Conservation (phyloP, 306 rosid genomes). For the Cucurbita argyrosperma region DNA sequence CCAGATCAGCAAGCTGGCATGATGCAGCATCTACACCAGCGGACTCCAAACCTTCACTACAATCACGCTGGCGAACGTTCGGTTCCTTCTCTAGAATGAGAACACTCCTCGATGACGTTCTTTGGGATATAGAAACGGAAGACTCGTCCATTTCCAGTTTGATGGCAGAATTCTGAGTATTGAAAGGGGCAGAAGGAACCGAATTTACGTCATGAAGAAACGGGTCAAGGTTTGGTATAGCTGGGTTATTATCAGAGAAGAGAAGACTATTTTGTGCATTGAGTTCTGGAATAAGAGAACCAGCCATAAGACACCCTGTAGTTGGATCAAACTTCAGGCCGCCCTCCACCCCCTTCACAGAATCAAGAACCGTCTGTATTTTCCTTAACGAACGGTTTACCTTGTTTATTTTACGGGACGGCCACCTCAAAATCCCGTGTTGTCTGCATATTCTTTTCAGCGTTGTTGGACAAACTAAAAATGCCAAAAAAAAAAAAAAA, state of each 20-base stretch:
- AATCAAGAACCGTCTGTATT: constrained; percentile 63
- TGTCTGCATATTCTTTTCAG: constrained; percentile 93
- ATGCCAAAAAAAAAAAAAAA: constrained; percentile 1
- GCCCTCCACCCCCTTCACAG: constrained; percentile 67
- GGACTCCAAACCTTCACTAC: constrained; percentile 26
- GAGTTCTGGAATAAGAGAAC: constrained; percentile 38
- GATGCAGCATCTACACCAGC: constrained; percentile 21
- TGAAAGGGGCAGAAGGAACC: constrained; percentile 11
- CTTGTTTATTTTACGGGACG: constrained; percentile 82
- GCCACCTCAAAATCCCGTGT: constrained; percentile 86
- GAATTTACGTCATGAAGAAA: constrained; percentile 15
- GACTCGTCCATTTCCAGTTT: constrained; percentile 38
- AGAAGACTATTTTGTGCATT: constrained; percentile 16
- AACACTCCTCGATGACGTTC: constrained; percentile 4
- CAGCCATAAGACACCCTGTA: constrained; percentile 39
- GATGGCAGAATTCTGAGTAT: constrained; percentile 14
- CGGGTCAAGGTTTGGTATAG: constrained; percentile 14
- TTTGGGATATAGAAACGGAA: constrained; percentile 10
- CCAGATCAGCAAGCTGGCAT: constrained; percentile 11
- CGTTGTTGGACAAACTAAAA: constrained; percentile 79
- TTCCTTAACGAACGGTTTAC: constrained; percentile 65
- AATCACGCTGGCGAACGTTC: constrained; percentile 13
- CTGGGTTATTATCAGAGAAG: constrained; percentile 23
- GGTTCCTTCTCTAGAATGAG: constrained; percentile 16
- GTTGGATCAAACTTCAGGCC: constrained; percentile 62